Conservation (phyloP, 1,139 yeast genomes). For the Yamadazyma atlantica region DNA sequence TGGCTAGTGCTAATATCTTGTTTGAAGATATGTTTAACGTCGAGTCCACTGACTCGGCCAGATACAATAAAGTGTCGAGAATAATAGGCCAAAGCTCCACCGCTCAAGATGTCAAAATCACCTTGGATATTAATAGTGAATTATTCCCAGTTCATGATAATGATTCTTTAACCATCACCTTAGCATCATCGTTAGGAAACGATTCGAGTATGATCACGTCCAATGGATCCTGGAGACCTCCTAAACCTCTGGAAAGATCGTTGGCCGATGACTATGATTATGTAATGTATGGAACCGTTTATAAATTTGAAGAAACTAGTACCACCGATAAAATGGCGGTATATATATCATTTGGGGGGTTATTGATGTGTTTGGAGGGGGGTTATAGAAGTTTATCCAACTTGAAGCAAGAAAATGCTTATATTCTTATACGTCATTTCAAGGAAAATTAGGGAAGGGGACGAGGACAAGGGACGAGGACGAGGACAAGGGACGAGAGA, state of each 20-base stretch:
- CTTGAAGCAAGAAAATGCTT: slow-evolving; percentile 92
- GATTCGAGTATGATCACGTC: slow-evolving; percentile 54
- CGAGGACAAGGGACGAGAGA: neutral
- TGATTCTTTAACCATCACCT: slow-evolving; percentile 83
- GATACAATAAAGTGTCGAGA: slow-evolving; percentile 91
- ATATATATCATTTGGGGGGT: slow-evolving; percentile 94
- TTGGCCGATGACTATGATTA: slow-evolving; percentile 97
- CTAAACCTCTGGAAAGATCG: slow-evolving; percentile 77
- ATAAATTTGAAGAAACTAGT: slow-evolving; percentile 88
- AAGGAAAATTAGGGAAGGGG: slow-evolving; percentile 34
- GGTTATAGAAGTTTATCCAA: slow-evolving; percentile 85
- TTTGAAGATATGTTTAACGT: slow-evolving; percentile 93
- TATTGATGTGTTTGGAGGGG: slow-evolving; percentile 92
- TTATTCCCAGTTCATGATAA: slow-evolving; percentile 80
- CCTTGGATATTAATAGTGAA: slow-evolving; percentile 90
- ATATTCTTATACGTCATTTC: slow-evolving; percentile 79
- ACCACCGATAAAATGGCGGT: slow-evolving; percentile 78
- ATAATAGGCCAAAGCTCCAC: slow-evolving; percentile 87
- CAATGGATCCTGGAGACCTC: slow-evolving; percentile 89
- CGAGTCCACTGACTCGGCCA: slow-evolving; percentile 80
- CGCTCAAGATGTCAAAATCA: slow-evolving; percentile 76
- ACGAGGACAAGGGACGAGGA: neutral
- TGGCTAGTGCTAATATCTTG: slow-evolving; percentile 67
- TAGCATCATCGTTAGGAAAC: slow-evolving; percentile 76
- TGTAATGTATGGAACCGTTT: slow-evolving; percentile 97